Evolutionary conservation across 2,329 filamentous ascomycete genomes (phyloP).

Genomic region (Tolypocladium album): DNA sequence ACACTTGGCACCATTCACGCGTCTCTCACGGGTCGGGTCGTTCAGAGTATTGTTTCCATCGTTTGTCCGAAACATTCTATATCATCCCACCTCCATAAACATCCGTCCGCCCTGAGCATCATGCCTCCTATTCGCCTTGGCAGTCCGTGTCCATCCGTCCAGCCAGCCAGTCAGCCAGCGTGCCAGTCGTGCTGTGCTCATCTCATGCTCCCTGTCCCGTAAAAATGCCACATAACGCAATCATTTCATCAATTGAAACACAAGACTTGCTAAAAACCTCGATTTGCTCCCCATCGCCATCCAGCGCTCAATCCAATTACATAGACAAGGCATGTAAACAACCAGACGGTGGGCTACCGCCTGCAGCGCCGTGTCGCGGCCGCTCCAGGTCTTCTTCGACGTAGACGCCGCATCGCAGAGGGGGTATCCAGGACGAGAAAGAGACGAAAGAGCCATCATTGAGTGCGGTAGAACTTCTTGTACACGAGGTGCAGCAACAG

Average conservation of each 20-base stretch:
- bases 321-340: neutral
- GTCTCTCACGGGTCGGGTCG: neutral
- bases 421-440: neutral
- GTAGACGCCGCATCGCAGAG: neutral
- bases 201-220: neutral
- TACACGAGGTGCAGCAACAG: conserved; percentile 92
- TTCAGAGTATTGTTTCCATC: neutral
- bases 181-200: neutral
- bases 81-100: neutral
- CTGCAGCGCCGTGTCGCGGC: neutral
- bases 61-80: neutral
- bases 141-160: neutral
- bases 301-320: neutral
- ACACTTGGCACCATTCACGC: neutral
- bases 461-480: conserved; percentile 91
- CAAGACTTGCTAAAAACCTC: neutral
- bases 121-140: neutral
- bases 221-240: neutral
- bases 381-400: neutral
- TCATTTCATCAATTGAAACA: neutral
- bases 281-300: neutral
- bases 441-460: conserved; percentile 27
- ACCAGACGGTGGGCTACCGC: neutral
- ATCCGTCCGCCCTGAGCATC: neutral
- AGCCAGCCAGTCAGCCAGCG: neutral